Conservation (phyloP, 768 basidiomycete genomes). For the Calvatia gigantea region DNA sequence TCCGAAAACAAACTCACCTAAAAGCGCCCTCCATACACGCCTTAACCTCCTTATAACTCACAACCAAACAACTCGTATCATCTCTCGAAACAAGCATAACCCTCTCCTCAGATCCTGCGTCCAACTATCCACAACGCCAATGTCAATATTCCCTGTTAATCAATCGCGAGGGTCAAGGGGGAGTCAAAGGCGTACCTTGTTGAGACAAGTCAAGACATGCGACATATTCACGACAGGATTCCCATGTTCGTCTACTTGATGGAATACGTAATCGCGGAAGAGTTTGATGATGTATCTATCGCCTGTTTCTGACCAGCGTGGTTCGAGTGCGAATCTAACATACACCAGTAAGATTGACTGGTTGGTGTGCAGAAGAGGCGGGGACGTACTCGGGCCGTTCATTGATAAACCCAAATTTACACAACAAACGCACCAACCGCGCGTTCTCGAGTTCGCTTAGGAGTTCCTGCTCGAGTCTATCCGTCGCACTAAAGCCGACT, state of each 20-base stretch:
- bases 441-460: constrained; percentile 92
- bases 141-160: too few species aligned
- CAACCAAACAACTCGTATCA: constrained; percentile 93
- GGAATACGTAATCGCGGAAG: constrained; percentile 97
- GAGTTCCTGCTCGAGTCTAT: constrained; percentile 80
- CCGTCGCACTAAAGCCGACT: constrained; percentile 55
- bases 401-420: constrained; percentile 98
- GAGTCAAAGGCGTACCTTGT: constrained; percentile 61
- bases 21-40: constrained; percentile 81
- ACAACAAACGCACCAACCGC: constrained; percentile 80
- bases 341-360: background rate
- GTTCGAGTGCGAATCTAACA: constrained; percentile 88
- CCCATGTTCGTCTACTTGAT: constrained; percentile 90
- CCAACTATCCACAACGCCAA: constrained; percentile 67
- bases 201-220: constrained; percentile 89
- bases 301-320: constrained; percentile 97
- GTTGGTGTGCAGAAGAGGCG: background rate
- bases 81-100: constrained; percentile 94
- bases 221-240: constrained; percentile 86
- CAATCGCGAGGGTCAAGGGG: background rate
- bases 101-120: constrained; percentile 89
- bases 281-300: constrained; percentile 98
- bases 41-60: constrained; percentile 91
- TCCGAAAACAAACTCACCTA: constrained; percentile 44
- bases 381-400: constrained; percentile 91